phyloP scores from a whole-genome alignment of 176 grass and related monocot genomes.

The Zea luxurians region DNA sequence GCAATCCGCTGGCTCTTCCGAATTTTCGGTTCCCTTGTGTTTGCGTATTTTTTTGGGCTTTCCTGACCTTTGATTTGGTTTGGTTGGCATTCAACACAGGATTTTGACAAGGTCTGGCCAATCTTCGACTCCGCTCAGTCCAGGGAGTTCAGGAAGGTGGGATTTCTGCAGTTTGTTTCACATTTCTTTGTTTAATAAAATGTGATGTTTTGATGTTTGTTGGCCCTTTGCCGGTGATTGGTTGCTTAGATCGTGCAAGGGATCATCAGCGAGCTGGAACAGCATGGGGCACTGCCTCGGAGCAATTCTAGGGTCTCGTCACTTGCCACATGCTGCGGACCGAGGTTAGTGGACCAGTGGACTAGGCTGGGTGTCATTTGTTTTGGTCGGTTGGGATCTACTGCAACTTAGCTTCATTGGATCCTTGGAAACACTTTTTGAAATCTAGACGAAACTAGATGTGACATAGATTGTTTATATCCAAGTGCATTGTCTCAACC shows the following conservation, averaged over 20 bases:
- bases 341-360: constrained; percentile 65
- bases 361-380: constrained; percentile 5
- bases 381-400: not conserved
- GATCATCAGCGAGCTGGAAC: constrained; percentile 98
- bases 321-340: constrained; percentile 89
- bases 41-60: not conserved
- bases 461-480: constrained; percentile 16
- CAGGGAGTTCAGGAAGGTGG: constrained; percentile 95
- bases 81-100: constrained; percentile 46
- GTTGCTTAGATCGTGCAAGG: constrained; percentile 91
- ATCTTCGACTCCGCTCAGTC: constrained; percentile 95
- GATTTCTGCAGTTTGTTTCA: constrained; percentile 25
- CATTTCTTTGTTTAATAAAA: constrained; percentile 7
- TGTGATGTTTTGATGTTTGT: constrained; percentile 10
- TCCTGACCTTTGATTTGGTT: constrained; percentile 11
- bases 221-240: not conserved
- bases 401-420: constrained; percentile 33
- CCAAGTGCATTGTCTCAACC: constrained; percentile 4
- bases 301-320: constrained; percentile 99
- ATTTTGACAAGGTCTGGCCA: constrained; percentile 98
- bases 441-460: constrained; percentile 33
- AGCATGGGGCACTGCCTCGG: constrained; percentile 84
- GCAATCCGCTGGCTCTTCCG: constrained; percentile 24
- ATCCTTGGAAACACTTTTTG: constrained; percentile 6
- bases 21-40: not conserved